Evolutionary conservation across 2,329 filamentous ascomycete species (phyloP).

Genomic region (Ambrosiella beaveri): DNA sequence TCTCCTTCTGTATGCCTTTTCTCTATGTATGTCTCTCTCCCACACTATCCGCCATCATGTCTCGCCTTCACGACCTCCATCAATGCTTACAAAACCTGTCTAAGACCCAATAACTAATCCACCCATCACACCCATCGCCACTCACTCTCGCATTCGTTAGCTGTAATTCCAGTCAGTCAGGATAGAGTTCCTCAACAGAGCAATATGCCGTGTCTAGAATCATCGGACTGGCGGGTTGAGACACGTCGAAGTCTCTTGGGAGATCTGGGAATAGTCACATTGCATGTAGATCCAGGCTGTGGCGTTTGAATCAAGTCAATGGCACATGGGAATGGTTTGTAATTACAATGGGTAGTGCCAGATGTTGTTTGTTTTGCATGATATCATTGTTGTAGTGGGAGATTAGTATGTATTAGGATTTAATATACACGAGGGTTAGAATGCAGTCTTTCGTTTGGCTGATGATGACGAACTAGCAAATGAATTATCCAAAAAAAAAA

Average conservation of each 20-base stretch:
- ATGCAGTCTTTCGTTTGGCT: too few species aligned
- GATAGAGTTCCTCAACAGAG: background rate
- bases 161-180: background rate
- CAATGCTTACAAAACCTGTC: background rate
- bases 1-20: too few species aligned
- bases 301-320: background rate
- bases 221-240: background rate
- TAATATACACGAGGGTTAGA: too few species aligned
- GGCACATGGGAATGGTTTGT: background rate
- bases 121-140: background rate
- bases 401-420: too few species aligned
- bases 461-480: too few species aligned
- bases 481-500: too few species aligned
- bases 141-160: background rate
- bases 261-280: background rate
- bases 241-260: background rate
- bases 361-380: background rate
- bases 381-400: too few species aligned
- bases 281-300: background rate
- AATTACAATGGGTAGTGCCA: background rate
- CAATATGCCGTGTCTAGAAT: background rate
- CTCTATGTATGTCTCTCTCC: too few species aligned
- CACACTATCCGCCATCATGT: too few species aligned
- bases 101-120: background rate
- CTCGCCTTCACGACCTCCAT: too few species aligned